Percentiles rank a stretch among this genome's conserved stretches.
Evolutionary conservation across 371 early-diverging fungal species (phyloP).

Genomic region (Rhizopus delemar): DNA sequence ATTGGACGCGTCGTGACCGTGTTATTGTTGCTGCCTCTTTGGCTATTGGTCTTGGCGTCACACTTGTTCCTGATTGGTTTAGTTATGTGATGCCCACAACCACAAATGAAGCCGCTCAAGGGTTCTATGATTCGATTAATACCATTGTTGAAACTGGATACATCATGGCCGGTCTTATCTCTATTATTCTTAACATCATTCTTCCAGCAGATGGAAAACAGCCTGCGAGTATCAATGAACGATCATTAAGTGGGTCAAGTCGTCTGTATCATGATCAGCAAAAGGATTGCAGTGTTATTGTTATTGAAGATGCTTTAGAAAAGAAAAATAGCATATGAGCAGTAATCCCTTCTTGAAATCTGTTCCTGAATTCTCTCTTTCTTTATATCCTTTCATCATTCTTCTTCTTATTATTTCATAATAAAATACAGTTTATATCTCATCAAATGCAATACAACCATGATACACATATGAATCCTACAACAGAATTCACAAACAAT

Average conservation of each 20-base stretch:
- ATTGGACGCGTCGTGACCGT: conserved; percentile 65
- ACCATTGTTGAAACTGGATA: conserved; percentile 59
- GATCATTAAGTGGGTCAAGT: not conserved
- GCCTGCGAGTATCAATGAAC: not conserved
- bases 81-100: conserved; percentile 48
- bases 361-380: no score
- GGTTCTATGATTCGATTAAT: conserved; percentile 53
- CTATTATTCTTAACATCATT: conserved; percentile 52
- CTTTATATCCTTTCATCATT: no score
- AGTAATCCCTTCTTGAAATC: no score
- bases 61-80: conserved; percentile 59
- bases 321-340: not conserved
- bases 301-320: not conserved
- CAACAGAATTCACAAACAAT: no score
- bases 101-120: conserved; percentile 42
- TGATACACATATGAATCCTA: no score
- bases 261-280: not conserved
- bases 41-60: conserved; percentile 54
- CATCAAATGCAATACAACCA: no score
- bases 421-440: no score
- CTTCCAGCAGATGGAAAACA: conserved; percentile 35
- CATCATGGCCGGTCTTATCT: conserved; percentile 53
- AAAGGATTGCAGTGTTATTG: not conserved
- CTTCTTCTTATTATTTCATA: no score
- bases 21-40: conserved; percentile 54